Base-by-base conservation (phyloP, 2,329 filamentous ascomycete species). In the Lachnellula occidentalis region DNA sequence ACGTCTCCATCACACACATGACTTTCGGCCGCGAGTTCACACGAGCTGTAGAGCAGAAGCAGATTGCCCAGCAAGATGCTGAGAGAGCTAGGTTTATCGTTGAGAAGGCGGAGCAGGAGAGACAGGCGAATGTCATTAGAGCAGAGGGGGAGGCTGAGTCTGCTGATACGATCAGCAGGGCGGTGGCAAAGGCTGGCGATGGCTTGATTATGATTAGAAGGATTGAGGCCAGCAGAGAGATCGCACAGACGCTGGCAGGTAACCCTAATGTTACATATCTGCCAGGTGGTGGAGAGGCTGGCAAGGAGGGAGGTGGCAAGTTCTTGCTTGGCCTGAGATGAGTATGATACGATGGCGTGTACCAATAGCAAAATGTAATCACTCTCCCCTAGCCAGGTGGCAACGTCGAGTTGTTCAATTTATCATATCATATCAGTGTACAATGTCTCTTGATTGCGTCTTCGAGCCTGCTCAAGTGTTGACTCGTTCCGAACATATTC, bases 1-100 rank as follows among this genome's bases (percentile, higher is more conserved):
- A 99, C 70, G 94, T 99, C 57, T 95, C 90, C 70, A 99, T 99
- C 74, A 99, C 94, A 58, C 94, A 99, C 81, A 99, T 99, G 94
- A 99, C 94, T 51, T 99, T 99, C 72, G 94, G 94, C 66, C 92
- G 92, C 74, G 94, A 99, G 76, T 99, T 99, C 80, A 99, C 94
- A 58, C 89, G 90, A 74, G 94, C 94, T 62, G 94, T 99, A 68
- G 94, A 99, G 78, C 94, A 99, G 83, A 99, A 99, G 85, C 94
- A 99, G 80, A 99, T 99, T 73, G 94, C 94, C 53, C 94, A 99
- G 78, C 94, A 99, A 76, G 94, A 99, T 71, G 94, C 94, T 61
- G 94, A 99, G 81, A 84, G 94, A 62, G 94, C 94, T 48, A 84
- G 94, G 63, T 99, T 99, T 79, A 95, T 99, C 65, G 94, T 99